Conservation (phyloP, 306 rosid genomes). For the Arachis hypogaea region DNA sequence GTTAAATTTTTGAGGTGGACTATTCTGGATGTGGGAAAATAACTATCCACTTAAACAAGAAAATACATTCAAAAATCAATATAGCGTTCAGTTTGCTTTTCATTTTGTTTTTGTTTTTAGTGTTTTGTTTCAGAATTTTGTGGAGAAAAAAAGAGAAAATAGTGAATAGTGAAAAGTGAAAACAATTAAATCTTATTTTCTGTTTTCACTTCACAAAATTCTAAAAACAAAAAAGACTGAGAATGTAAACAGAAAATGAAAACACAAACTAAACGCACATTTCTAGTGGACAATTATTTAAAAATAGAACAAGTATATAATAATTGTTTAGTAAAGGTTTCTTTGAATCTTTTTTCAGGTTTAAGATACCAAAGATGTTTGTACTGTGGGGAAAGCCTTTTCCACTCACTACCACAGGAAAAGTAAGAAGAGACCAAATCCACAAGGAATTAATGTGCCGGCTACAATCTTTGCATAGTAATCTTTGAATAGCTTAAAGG, state of each 20-base stretch:
- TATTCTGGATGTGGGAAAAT: slow-evolving; percentile 14
- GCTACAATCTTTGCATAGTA: slow-evolving; percentile 54
- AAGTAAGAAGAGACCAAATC: slow-evolving; percentile 66
- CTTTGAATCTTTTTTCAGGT: slow-evolving; percentile 53
- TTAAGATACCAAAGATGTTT: slow-evolving; percentile 75
- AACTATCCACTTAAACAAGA: background rate
- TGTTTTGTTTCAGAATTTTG: too few species aligned
- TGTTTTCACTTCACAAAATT: too few species aligned
- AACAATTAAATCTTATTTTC: too few species aligned
- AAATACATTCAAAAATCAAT: too few species aligned
- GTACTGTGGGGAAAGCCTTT: slow-evolving; percentile 67
- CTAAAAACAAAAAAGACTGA: too few species aligned
- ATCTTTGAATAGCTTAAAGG: slow-evolving; percentile 48
- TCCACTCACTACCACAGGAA: slow-evolving; percentile 74
- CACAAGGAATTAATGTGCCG: slow-evolving; percentile 53
- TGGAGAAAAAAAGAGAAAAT: too few species aligned
- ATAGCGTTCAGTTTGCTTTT: too few species aligned
- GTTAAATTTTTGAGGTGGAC: slow-evolving; percentile 9
- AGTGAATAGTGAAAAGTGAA: too few species aligned
- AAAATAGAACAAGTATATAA: background rate
- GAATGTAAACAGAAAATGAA: too few species aligned
- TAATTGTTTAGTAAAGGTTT: background rate
- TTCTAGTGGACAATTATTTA: too few species aligned
- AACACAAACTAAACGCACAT: too few species aligned
- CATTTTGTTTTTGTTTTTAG: too few species aligned